Base-by-base conservation (phyloP, 495 filamentous ascomycete genomes). In the Penicillium cosmopolitanum region DNA sequence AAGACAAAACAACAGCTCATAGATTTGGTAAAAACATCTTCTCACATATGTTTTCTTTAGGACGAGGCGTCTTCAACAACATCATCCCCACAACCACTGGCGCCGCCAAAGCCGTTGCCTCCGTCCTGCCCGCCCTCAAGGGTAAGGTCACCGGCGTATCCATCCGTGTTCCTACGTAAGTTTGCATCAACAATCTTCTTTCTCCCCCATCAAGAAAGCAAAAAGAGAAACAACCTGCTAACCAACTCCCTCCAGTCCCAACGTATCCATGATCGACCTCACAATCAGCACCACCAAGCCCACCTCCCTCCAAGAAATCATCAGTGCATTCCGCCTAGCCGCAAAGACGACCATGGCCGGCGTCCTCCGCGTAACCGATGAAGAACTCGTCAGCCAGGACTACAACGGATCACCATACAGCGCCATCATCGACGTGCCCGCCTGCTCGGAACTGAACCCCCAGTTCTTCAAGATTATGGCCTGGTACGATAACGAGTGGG, bases 401-500 rank as follows among this genome's bases (percentile, higher is more conserved):
- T 74, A 73, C 48, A 68, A 70, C 16, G 72, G 72, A 3, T 69
- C 67, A 31, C 46, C 68, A 5, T 69, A 68, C 53, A 71, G 68
- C 35, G 72, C 72, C 0, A 63, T 74, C 19, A 66, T 73, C 9
- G 72, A 74, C 59, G 72, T 68, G 2, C 60, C 67, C 18, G 66
- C 72, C 2, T 71, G 70, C 44, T 53, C 60, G 25, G 72, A 74
- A 59, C 47, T 74, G 43, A 74, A 74, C 50, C 65, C 68, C 34
- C 66, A 72, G 60, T 74, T 74, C 57, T 74, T 74, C 60, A 74
- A 74, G 50, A 74, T 74, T 40, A 74, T 74, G 63, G 72, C 70
- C 11, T 74, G 72, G 72, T 74, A 74, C 51, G 72, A 73, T 46
- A 74, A 74, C 16, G 72, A 74, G 53, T 74, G 72, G 72, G 72